These are phyloP conservation scores for Ochetophila trinervis DNA, from an alignment of 306 rosid species.

Conservation along the genomic window DNA sequence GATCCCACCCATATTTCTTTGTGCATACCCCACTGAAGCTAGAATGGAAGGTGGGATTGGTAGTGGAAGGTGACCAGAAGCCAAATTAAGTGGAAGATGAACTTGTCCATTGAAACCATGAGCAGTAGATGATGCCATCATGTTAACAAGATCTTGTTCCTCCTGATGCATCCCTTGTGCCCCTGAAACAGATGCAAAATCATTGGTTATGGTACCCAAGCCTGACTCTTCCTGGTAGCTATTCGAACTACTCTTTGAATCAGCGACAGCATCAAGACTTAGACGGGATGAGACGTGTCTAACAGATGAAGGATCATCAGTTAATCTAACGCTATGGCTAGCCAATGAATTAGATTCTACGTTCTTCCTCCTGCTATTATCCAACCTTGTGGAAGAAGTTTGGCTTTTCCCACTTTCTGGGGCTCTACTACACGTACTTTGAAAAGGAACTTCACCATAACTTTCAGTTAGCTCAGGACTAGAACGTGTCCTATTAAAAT, in stretches of 20 bases:
- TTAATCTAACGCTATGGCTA: constrained; percentile 37
- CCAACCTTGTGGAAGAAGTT: constrained; percentile 45
- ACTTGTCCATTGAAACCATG: constrained; percentile 69
- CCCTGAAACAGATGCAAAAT: constrained; percentile 63
- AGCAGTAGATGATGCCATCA: constrained; percentile 68
- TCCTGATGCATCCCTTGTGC: constrained; percentile 78
- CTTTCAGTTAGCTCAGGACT: constrained; percentile 96
- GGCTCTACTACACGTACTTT: constrained; percentile 49
- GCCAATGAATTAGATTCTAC: constrained; percentile 45
- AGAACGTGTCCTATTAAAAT: constrained; percentile 90
- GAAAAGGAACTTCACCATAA: constrained; percentile 66
- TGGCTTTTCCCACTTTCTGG: constrained; percentile 55
- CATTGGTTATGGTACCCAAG: constrained; percentile 45
- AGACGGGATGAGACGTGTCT: constrained; percentile 42
- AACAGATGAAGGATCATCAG: constrained; percentile 48
- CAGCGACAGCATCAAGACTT: constrained; percentile 46
- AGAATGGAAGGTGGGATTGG: constrained; percentile 66
- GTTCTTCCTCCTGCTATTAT: constrained; percentile 59
- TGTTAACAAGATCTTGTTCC: constrained; percentile 86
- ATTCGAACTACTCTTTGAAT: constrained; percentile 48
- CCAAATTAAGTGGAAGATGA: constrained; percentile 68
- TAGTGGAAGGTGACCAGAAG: constrained; percentile 70
- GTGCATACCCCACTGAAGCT: constrained; percentile 77
- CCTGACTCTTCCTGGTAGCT: constrained; percentile 52
- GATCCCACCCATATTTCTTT: constrained; percentile 68